phyloP scores from a whole-genome alignment of 345 rosid species.

The Reutealis trisperma region DNA sequence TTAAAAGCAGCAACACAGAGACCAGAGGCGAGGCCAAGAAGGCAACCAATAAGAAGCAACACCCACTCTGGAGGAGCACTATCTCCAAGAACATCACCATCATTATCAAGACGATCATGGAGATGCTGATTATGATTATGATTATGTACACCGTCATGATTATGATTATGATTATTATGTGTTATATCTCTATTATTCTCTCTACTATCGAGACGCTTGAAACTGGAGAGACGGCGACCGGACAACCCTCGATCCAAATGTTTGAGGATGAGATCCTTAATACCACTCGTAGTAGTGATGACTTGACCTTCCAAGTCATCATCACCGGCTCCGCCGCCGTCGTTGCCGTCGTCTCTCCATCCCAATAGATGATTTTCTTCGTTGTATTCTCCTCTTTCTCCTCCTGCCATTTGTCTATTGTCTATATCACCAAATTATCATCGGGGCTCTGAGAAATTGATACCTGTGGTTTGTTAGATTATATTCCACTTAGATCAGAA shows the following conservation, averaged over 20 bases:
- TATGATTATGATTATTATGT: background rate
- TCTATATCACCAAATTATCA: background rate
- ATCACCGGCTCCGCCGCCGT: no score
- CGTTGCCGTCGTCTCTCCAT: background rate
- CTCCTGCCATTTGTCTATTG: background rate
- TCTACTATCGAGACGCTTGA: background rate
- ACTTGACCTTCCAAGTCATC: conserved; percentile 15
- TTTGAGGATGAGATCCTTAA: conserved; percentile 12
- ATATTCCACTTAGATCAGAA: background rate
- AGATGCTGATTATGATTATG: background rate
- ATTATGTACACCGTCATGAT: background rate
- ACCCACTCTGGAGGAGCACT: conserved; percentile 98
- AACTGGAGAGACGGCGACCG: conserved; percentile 17
- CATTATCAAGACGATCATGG: conserved; percentile 19
- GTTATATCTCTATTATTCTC: background rate
- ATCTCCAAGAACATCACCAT: conserved; percentile 58
- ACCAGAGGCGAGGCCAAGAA: conserved; percentile 90
- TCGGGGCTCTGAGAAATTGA: background rate
- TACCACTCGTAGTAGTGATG: background rate
- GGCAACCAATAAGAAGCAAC: conserved; percentile 82
- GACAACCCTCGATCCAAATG: conserved; percentile 20
- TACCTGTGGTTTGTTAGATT: background rate
- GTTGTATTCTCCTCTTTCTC: conserved; percentile 7
- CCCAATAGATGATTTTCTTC: conserved; percentile 8
- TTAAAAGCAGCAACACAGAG: conserved; percentile 91